Percentiles rank a stretch among this genome's conserved stretches.
These are phyloP conservation scores for Cicer arietinum DNA, from an alignment of 306 rosid genomes.

Conservation along the genomic window DNA sequence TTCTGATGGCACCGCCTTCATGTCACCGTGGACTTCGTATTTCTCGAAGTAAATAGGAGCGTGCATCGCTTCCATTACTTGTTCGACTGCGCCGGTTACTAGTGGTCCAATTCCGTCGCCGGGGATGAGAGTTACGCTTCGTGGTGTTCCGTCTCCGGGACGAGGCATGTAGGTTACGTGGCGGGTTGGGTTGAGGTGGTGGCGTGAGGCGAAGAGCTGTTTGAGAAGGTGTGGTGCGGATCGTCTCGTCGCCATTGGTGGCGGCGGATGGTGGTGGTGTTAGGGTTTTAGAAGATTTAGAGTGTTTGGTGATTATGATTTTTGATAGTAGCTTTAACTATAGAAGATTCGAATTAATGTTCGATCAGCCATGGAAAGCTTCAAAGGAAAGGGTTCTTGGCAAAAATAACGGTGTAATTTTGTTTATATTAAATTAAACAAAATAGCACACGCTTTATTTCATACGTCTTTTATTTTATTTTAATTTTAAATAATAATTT, in stretches of 20 bases:
- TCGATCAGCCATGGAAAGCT: conserved; percentile 38
- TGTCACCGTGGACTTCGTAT: conserved; percentile 69
- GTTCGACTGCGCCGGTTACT: conserved; percentile 81
- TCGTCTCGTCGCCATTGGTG: conserved; percentile 65
- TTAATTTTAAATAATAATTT: too few species aligned
- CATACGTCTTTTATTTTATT: too few species aligned
- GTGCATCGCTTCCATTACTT: conserved; percentile 91
- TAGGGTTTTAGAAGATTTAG: conserved; percentile 32
- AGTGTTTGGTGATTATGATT: background rate
- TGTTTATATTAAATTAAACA: too few species aligned
- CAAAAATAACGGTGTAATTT: too few species aligned
- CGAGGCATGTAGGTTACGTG: conserved; percentile 87
- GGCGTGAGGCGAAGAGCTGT: conserved; percentile 32
- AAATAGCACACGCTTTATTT: too few species aligned
- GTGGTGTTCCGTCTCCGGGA: conserved; percentile 80
- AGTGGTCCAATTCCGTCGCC: conserved; percentile 86
- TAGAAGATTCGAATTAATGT: conserved; percentile 26
- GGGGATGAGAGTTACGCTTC: conserved; percentile 76
- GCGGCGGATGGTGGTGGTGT: conserved; percentile 32
- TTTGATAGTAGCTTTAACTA: conserved; percentile 2
- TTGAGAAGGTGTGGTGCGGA: conserved; percentile 47
- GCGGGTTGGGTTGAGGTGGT: conserved; percentile 51
- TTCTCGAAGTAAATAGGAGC: conserved; percentile 80
- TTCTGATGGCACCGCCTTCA: conserved; percentile 68
- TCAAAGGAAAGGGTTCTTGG: too few species aligned